Base-by-base conservation (phyloP, 192 early-diverging fungal species). In the Glomus cerebriforme region DNA sequence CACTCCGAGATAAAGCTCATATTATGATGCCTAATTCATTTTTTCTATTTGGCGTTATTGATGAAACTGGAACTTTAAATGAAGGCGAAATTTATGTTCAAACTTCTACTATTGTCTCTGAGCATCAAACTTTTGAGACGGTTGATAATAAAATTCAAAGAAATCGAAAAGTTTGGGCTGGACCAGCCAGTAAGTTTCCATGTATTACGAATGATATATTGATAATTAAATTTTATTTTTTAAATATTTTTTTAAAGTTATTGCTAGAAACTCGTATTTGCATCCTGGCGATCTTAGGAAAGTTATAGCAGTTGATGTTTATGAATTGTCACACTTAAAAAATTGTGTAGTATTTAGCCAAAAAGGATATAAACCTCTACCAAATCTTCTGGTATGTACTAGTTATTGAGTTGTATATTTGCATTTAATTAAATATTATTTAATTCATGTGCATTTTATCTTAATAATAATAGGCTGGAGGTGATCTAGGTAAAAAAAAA, bases 281-380 rank as follows among this genome's bases (percentile, higher is more conserved):
- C 91, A 92, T 75, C 91, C 91, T 8, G 91, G 91, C 29, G 91
- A 92, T 67, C 68, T 91, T 0, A 77, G 87, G 27, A 76, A 89
- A 12, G 88, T 90, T 3, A 76, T 45, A 7, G 91, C 90, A 0
- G 90, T 91, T 3, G 80, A 91, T 37, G 72, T 81, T 29, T 85
- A 79, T 2, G 73, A 70, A 27, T 59, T 92, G 29, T 72, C 27
- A 22, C 81, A 91, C 73, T 78, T 92, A 9, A 73, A 73, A 19
- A 90, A 95, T 77, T 93, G 94, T 2, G 83, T 95, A 3, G 93
- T 94, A 0, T 95, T 95, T 78, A 88, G 90, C n/a, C 84, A 88
- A 35, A 82, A 87, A 37, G 94, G 94, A 4, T 47, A 86, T 6
- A 84, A 92, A 15, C 89, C 90, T 58, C 81, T 93, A 32, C 90